Evolutionary conservation across 1,284 basidiomycete genomes (phyloP), one percentile per base, ranked within the genome.

Genomic region (Microbotryum violaceum): DNA sequence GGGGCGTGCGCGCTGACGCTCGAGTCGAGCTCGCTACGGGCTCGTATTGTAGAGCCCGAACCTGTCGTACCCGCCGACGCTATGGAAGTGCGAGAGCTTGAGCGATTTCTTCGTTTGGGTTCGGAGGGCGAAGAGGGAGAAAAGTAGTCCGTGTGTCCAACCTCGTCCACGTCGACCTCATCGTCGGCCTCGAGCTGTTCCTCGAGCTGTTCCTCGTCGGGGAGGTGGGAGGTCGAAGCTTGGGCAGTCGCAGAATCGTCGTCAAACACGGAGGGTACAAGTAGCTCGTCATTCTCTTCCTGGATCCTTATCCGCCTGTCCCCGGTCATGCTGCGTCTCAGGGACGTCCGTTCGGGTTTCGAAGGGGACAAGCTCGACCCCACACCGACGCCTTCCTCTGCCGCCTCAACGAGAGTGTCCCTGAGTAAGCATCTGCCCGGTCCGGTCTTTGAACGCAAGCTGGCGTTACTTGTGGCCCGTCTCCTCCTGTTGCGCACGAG

Each of bases 1-100:
- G 63, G 20, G 61, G 56, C 27, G 54, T 53, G 31, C 62, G 57
- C 8, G 60, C 58, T 46, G 50, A 61, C 21, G 61, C 67, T 44
- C 42, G n/a, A 60, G 65, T 64, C 47, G 64, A 23, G 50, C 60
- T 29, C 81, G 81, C 27, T 84, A 82, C 25, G 77, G 75, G 59
- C 77, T 76, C 58, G 78, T 64, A 69, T 78, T 79, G 70, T 70
- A 14, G 62, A 63, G 21, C 48, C 49, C 3, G 69, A 70, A 9
- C 42, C 49, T 7, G 51, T 56, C 16, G 61, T 66, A 7, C 54
- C 62, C 2, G 54, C 62, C 27, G 58, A 63, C 25, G 60, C 27
- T 18, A 61, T 27, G 6, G 66, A 68, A 3, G 61, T 55, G 33
- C 66, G 25, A 18, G 63, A 65, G 18, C 59, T 57, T 27, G 66